Base-by-base conservation (phyloP, 2,329 filamentous ascomycete species). In the Paraphaeosphaeria sporulosa region DNA sequence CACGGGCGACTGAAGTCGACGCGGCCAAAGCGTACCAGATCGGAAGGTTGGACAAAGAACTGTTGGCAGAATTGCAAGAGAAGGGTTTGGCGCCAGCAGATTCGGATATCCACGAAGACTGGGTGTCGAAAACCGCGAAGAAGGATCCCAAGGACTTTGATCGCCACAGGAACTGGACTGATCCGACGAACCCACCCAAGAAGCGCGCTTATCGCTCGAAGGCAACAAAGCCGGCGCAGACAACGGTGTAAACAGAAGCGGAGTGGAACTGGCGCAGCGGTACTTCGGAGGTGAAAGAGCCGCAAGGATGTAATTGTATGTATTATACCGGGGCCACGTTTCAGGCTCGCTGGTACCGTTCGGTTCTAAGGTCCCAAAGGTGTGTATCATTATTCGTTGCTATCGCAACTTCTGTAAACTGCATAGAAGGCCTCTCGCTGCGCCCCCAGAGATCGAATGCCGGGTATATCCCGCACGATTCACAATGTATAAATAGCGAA, bases 41-140 rank as follows among this genome's bases (percentile, higher is more conserved):
- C 23, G 61, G 57, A 12, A 65, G 59, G 40, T 52, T 66, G 13
- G 56, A 64, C n/a, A 49, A 61, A 32, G 53, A 47, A 4, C 19
- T 59, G 4, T 47, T 72, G 12, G 54, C 48, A 12, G 38, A 66
- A 7, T 34, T 72, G 50, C 63, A 69, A 55, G 62, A 67, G 52
- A 61, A 55, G 34, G 63, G 61, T 17, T n/a, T 64, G 23, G 55
- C 61, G 17, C 54, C 64, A 7, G 38, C 59, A n/a, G 32, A 65
- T 2, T 48, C 59, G 23, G 42, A 66, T 15, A 58, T 62, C 7
- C 53, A 67, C 34, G 62, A 63, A 32, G 60, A 66, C n/a, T 63
- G 56, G 42, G 64, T 62, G 30, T 49, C 47, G 40, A 62, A 57
- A 30, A 27, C 25, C 5, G 19, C 51, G 13, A 54, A 54, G 51